These are phyloP conservation scores for Acorus calamus DNA, from an alignment of 106 monocot genomes.

Conservation along the genomic window DNA sequence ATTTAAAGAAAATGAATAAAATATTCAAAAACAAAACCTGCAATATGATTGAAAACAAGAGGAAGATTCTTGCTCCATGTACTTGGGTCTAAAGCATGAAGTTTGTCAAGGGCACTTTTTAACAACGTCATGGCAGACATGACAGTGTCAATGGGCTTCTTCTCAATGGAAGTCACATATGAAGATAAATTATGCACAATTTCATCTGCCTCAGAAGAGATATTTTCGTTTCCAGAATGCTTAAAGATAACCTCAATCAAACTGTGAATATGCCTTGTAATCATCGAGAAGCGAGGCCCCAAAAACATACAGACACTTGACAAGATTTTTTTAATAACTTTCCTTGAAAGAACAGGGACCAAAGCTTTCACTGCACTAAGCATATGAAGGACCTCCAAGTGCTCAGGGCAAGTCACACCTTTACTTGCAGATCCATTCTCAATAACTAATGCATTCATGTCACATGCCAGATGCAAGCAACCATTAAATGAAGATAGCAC, in stretches of 20 bases:
- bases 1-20: not conserved
- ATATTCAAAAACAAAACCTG: slow-evolving; percentile 44
- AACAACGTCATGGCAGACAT: slow-evolving; percentile 45
- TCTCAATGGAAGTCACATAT: slow-evolving; percentile 40
- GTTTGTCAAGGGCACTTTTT: slow-evolving; percentile 31
- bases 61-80: slow-evolving; percentile 47
- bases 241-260: slow-evolving; percentile 49
- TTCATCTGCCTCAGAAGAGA: slow-evolving; percentile 37
- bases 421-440: slow-evolving; percentile 12
- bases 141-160: slow-evolving; percentile 51
- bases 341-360: slow-evolving; percentile 35
- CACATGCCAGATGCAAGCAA: slow-evolving; percentile 19
- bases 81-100: slow-evolving; percentile 34
- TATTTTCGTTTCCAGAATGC: slow-evolving; percentile 22
- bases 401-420: slow-evolving; percentile 16
- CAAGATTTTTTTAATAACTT: slow-evolving; percentile 37
- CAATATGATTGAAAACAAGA: slow-evolving; percentile 36
- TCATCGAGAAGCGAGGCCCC: slow-evolving; percentile 24
- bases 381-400: slow-evolving; percentile 45
- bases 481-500: slow-evolving; percentile 33
- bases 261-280: slow-evolving; percentile 40
- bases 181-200: slow-evolving; percentile 32
- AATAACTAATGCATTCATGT: slow-evolving; percentile 5
- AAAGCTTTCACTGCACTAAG: slow-evolving; percentile 45
- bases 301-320: slow-evolving; percentile 41